Evolutionary conservation across 805 yeast species (phyloP).

Genomic region (Cyberlindnera mycetangii): DNA sequence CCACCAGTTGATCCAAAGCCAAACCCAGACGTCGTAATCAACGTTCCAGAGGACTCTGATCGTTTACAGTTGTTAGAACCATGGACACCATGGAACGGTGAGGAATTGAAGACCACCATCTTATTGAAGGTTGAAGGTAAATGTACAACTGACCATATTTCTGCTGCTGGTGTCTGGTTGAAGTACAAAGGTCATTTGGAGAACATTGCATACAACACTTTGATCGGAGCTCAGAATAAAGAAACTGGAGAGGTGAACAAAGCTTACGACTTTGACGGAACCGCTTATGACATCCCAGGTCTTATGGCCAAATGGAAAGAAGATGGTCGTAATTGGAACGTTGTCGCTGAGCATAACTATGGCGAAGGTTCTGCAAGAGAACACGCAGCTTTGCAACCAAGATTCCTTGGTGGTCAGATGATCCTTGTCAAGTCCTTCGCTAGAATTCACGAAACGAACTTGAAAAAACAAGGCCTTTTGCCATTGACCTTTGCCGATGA

Average conservation of each 20-base stretch:
- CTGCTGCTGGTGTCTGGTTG: conserved; percentile 99
- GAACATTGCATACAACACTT: conserved; percentile 90
- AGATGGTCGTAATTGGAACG: conserved; percentile 84
- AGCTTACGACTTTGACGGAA: conserved; percentile 84
- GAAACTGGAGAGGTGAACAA: conserved; percentile 95
- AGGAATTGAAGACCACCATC: conserved; percentile 75
- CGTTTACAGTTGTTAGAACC: conserved; percentile 91
- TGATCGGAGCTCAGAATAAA: conserved; percentile 94
- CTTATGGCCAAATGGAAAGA: conserved; percentile 94
- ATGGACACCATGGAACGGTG: conserved; percentile 80
- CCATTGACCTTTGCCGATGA: conserved; percentile 92
- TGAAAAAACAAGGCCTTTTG: conserved; percentile 98
- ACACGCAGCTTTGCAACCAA: conserved; percentile 95
- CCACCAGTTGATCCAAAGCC: conserved; percentile 71
- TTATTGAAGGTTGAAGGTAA: conserved; percentile 93
- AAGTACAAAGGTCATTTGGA: conserved; percentile 97
- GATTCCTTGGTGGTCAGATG: conserved; percentile 88
- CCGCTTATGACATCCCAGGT: conserved; percentile 82
- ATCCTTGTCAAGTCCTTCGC: conserved; percentile 94
- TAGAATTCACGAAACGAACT: conserved; percentile 98
- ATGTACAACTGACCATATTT: conserved; percentile 97
- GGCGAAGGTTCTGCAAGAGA: conserved; percentile 99
- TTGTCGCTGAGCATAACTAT: conserved; percentile 95
- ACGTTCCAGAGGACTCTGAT: conserved; percentile 84
- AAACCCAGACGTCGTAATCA: conserved; percentile 53